phyloP scores from a whole-genome alignment of 441 rosid genomes.

The Pelargonium fulgidum region DNA sequence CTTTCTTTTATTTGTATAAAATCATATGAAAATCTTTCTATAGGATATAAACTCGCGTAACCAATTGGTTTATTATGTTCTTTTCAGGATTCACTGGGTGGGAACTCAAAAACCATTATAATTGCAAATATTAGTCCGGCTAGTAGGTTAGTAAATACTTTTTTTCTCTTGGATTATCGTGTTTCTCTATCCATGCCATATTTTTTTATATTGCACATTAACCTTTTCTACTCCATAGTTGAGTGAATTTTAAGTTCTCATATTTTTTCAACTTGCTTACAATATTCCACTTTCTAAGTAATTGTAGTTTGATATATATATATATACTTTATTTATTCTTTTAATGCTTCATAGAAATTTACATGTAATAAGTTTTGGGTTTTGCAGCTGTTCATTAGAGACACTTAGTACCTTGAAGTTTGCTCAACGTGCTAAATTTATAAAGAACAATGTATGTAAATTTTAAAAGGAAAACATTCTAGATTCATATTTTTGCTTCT shows the following conservation, averaged over 20 bases:
- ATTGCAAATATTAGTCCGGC: slow-evolving; percentile 93
- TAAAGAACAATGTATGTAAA: slow-evolving; percentile 76
- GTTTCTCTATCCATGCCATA: slow-evolving; percentile 2
- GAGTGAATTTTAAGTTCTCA: background rate
- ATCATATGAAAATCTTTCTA: background rate
- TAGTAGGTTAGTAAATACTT: slow-evolving; percentile 42
- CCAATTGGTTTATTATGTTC: slow-evolving; percentile 15
- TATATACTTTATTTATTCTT: too few relatives aligned
- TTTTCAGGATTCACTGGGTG: slow-evolving; percentile 93
- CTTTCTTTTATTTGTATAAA: background rate
- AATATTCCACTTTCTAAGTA: background rate
- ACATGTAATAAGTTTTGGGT: slow-evolving; percentile 13
- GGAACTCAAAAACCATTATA: slow-evolving; percentile 87
- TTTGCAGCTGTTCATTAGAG: slow-evolving; percentile 83
- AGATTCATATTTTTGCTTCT: background rate
- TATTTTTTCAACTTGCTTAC: too few relatives aligned
- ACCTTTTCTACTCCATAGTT: background rate
- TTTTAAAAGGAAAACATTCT: background rate
- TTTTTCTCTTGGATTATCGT: background rate
- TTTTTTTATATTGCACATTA: background rate
- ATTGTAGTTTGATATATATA: background rate
- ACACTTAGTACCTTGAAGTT: slow-evolving; percentile 95
- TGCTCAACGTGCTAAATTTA: slow-evolving; percentile 97
- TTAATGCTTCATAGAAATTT: slow-evolving; percentile 4
- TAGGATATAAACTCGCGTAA: background rate